These are phyloP conservation scores for Coemansia sp. DNA, from an alignment of 192 early-diverging fungal species.

Conservation along the genomic window DNA sequence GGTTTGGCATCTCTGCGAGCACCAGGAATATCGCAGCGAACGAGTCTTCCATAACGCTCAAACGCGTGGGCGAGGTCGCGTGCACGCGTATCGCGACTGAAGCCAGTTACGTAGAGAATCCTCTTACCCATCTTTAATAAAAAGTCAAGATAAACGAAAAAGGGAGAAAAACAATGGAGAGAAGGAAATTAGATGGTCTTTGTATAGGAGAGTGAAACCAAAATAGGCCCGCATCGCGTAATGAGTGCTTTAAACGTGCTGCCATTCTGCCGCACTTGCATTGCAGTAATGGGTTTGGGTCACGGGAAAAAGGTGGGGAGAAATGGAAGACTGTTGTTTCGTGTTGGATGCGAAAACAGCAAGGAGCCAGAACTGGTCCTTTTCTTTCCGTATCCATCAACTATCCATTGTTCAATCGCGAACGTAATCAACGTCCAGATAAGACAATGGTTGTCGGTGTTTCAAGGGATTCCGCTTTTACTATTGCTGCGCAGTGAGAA, in stretches of 20 bases:
- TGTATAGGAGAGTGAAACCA: background rate
- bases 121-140: constrained; percentile 48
- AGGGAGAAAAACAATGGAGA: background rate
- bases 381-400: no score
- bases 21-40: constrained; percentile 87
- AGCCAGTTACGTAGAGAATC: constrained; percentile 85
- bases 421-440: no score
- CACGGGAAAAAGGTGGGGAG: no score
- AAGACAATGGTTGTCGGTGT: no score
- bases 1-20: constrained; percentile 65
- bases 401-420: no score
- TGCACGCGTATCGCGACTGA: constrained; percentile 76
- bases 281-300: background rate
- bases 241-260: background rate
- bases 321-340: no score
- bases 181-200: background rate
- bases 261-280: background rate
- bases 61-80: constrained; percentile 94
- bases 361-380: no score
- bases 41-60: constrained; percentile 84
- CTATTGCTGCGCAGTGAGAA: no score
- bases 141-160: constrained; percentile 1
- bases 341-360: no score
- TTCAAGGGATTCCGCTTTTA: no score
- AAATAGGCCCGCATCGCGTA: background rate